A percentile compares a stretch with the other conserved stretches of the same genome.
Evolutionary conservation across 352 stramenopile genomes (phyloP).

Genomic region (Pythium pectinolyticum): DNA sequence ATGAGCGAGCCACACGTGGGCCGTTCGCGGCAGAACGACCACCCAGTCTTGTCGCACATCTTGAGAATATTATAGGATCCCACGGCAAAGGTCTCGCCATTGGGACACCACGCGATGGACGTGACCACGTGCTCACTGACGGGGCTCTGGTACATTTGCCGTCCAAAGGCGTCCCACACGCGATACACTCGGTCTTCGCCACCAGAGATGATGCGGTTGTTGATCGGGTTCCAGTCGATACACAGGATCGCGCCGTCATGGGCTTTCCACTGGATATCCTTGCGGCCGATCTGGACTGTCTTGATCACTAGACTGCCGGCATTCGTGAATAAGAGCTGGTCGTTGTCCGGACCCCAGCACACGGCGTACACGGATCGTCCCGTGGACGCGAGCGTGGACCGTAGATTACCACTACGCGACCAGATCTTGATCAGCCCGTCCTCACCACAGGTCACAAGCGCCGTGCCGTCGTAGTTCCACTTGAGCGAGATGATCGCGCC

Average conservation of each 20-base stretch:
- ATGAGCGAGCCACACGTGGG: conserved; percentile 84
- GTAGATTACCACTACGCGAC: conserved; percentile 85
- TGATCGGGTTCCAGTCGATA: conserved; percentile 93
- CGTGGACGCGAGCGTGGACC: conserved; percentile 83
- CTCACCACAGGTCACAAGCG: conserved; percentile 89
- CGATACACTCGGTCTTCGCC: conserved; percentile 93
- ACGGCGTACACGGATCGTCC: conserved; percentile 85
- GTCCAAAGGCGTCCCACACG: conserved; percentile 92
- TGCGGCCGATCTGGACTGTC: conserved; percentile 85
- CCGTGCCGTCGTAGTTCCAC: conserved; percentile 93
- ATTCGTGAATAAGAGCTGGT: conserved; percentile 89
- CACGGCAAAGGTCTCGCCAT: conserved; percentile 89
- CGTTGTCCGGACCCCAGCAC: conserved; percentile 90
- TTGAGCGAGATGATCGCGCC: conserved; percentile 89
- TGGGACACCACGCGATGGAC: conserved; percentile 89
- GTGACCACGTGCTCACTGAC: conserved; percentile 89
- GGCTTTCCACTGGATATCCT: conserved; percentile 89
- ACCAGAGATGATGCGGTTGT: conserved; percentile 89
- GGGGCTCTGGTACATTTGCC: conserved; percentile 87
- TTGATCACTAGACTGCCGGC: conserved; percentile 91
- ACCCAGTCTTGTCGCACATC: conserved; percentile 92
- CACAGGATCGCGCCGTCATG: conserved; percentile 90
- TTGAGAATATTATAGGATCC: conserved; percentile 92
- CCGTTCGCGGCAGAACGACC: conserved; percentile 87
- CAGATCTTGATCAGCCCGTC: conserved; percentile 94